These are phyloP conservation scores for Bipolaris victoriae DNA, from an alignment of 2,329 filamentous ascomycete species.

Conservation along the genomic window DNA sequence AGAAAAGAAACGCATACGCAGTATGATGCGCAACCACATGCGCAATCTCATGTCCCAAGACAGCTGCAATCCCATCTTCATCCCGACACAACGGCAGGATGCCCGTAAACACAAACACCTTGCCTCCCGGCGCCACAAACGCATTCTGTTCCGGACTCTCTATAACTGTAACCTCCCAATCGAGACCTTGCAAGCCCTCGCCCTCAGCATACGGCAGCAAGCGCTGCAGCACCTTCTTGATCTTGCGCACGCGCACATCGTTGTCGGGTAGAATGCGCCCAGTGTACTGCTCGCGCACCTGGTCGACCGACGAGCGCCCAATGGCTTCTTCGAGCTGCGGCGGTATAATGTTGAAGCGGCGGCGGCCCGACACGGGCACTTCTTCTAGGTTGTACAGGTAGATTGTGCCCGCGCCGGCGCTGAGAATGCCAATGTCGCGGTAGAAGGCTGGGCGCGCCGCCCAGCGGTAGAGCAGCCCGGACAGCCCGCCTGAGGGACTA, in stretches of 20 bases:
- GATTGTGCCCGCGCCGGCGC: slow-evolving; percentile 57
- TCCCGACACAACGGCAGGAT: slow-evolving; percentile 70
- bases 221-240: slow-evolving; percentile 68
- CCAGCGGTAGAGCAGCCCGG: slow-evolving; percentile 48
- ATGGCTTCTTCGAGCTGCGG: slow-evolving; percentile 61
- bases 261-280: slow-evolving; percentile 63
- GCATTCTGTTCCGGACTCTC: slow-evolving; percentile 73
- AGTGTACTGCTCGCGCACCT: slow-evolving; percentile 62
- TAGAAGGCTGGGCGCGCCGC: slow-evolving; percentile 55
- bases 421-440: slow-evolving; percentile 53
- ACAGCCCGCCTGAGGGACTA: slow-evolving; percentile 17
- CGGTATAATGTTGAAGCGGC: slow-evolving; percentile 73
- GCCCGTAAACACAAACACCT: slow-evolving; percentile 80
- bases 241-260: slow-evolving; percentile 63
- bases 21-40: slow-evolving; percentile 62
- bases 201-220: slow-evolving; percentile 70
- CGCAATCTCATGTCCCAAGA: slow-evolving; percentile 80
- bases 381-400: slow-evolving; percentile 74
- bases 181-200: slow-evolving; percentile 49
- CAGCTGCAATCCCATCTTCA: slow-evolving; percentile 74
- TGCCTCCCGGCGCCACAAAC: slow-evolving; percentile 77
- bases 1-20: slow-evolving; percentile 28
- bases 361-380: slow-evolving; percentile 73
- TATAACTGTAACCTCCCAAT: slow-evolving; percentile 78
- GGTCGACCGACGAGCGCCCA: slow-evolving; percentile 61